A percentile compares a stretch with the other conserved stretches of the same genome.
These are phyloP conservation scores for Austropuccinia psidii DNA, from an alignment of 1,284 basidiomycete species.

Conservation along the genomic window DNA sequence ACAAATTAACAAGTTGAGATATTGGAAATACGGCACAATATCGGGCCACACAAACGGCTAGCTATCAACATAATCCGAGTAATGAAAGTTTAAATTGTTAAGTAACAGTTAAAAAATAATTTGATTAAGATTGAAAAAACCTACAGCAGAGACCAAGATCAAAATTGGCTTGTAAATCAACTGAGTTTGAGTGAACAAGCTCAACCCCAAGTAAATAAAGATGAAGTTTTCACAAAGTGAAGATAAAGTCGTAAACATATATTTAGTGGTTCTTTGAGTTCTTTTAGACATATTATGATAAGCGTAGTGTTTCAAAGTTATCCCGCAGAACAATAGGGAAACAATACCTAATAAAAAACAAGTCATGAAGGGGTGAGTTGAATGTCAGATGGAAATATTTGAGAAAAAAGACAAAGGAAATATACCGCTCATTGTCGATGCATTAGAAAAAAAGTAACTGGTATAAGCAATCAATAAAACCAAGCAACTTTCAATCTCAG, in stretches of 20 bases:
- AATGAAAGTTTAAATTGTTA: not conserved
- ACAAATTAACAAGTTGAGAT: constrained; percentile 85
- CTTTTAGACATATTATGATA: constrained; percentile 97
- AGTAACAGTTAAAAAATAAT: not conserved
- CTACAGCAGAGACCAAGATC: constrained; percentile 70
- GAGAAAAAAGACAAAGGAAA: not conserved
- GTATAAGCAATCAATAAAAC: constrained; percentile 92
- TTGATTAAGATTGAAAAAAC: constrained; percentile 38
- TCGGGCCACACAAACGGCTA: constrained; percentile 86
- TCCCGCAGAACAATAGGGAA: constrained; percentile 94
- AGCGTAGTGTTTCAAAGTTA: constrained; percentile 98
- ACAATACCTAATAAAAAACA: constrained; percentile 61
- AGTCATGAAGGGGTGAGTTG: not conserved
- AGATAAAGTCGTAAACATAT: constrained; percentile 84
- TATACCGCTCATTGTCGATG: constrained; percentile 73
- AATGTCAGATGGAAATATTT: not conserved
- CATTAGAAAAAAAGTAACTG: constrained; percentile 97
- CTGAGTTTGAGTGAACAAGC: constrained; percentile 82
- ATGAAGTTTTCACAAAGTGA: constrained; percentile 98
- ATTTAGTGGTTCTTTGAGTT: constrained; percentile 91
- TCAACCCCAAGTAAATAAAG: constrained; percentile 96
- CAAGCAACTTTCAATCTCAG: constrained; percentile 86
- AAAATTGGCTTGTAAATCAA: constrained; percentile 91
- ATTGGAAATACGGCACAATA: constrained; percentile 95
- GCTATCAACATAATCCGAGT: constrained; percentile 45